Evolutionary conservation across 1,284 basidiomycete species (phyloP).

Genomic region (Anthracocystis panici-leucophaei): DNA sequence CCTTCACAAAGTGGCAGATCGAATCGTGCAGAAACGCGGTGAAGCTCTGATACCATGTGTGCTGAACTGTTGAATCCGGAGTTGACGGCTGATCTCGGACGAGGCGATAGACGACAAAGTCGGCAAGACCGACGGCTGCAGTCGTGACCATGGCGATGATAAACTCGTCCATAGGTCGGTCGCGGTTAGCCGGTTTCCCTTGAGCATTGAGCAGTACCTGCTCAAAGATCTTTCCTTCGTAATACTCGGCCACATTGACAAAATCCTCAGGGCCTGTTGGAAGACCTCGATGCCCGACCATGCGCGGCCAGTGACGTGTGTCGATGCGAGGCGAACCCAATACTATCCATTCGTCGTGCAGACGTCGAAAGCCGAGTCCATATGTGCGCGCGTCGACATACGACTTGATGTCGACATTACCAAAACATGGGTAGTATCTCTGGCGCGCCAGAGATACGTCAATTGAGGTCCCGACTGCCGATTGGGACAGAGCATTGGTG

Average conservation of each 20-base stretch:
- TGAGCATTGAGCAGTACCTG: conserved; percentile 28
- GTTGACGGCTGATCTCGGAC: conserved; percentile 7
- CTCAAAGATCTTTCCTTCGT: conserved; percentile 33
- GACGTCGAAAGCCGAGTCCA: conserved; percentile 34
- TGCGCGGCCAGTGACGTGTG: conserved; percentile 39
- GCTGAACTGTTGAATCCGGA: conserved; percentile 6
- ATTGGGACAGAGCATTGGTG: neutral
- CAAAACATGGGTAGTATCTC: conserved; percentile 37
- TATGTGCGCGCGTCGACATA: conserved; percentile 35
- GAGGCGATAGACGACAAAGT: conserved; percentile 24
- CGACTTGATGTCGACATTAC: conserved; percentile 30
- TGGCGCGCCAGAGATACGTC: conserved; percentile 5
- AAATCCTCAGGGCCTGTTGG: conserved; percentile 29
- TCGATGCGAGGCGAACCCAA: conserved; percentile 32
- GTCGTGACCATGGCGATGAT: conserved; percentile 30
- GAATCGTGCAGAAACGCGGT: conserved; percentile 26
- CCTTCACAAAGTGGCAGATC: conserved; percentile 20
- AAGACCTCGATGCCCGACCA: conserved; percentile 34
- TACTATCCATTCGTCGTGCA: conserved; percentile 45
- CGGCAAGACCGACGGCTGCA: conserved; percentile 25
- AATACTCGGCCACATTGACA: conserved; percentile 24
- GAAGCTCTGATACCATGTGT: conserved; percentile 34
- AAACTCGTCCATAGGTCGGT: conserved; percentile 40
- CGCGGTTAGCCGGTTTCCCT: conserved; percentile 30
- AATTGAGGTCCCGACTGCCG: neutral